Evolutionary conservation across 1,284 basidiomycete genomes (phyloP), one percentile per base, ranked within the genome.

Genomic region (Pyrrhoderma lamaoense): DNA sequence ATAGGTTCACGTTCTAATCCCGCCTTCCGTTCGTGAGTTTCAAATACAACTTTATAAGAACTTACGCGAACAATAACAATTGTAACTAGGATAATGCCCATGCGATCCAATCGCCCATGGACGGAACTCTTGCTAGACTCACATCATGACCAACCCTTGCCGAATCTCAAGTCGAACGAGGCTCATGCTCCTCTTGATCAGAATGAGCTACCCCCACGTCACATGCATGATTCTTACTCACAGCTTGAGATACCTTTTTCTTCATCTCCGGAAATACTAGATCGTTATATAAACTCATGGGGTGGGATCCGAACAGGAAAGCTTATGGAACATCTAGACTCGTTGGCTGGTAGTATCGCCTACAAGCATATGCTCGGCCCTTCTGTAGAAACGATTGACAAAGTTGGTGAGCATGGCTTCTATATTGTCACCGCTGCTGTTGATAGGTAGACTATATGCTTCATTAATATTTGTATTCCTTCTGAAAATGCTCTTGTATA

Each of bases 391-490:
- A 72, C 70, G 1, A 62, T 80, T 7, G 76, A 76, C 51, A 66
- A 70, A 52, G 67, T 83, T 51, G 61, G 77, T 43, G 74, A 84
- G 53, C 74, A 76, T 14, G 85, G 85, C 0, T 82, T 89, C 58
- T 91, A 90, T 59, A 76, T 91, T 55, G 89, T 89, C 7, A 91
- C 89, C 1, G 89, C 89, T 34, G 79, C 82, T 4, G 88, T 89
- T 1, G 87, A 92, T 61, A 71, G 88, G 80, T 82, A 58, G 44
- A 71, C 64, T 1, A 38, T 56, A 36, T 19, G 22, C 37, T 34
- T 34, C 21, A 13, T 52, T 39, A 22, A 31, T 25, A 46, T 45
- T 21, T 36, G 35, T 51, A 14, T 35, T 9, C 23, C 4, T 19
- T 2, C 16, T 34, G 36, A n/a, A 22, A 19, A 11, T n/a, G 43